These are phyloP conservation scores for Isatis lusitanica DNA, from an alignment of 441 rosid genomes.

Conservation along the genomic window DNA sequence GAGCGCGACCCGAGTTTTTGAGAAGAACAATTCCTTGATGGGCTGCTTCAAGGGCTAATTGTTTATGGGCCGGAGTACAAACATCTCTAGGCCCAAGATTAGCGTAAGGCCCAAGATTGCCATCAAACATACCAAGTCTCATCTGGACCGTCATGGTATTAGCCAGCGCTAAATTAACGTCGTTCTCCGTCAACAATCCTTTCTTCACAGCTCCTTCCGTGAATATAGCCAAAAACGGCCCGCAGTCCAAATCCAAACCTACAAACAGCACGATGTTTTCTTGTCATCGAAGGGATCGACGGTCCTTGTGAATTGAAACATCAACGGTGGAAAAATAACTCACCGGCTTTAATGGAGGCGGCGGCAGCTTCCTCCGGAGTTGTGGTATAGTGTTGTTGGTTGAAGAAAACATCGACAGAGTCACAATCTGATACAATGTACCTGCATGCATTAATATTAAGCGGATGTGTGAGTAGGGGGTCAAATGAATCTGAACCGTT, in stretches of 20 bases:
- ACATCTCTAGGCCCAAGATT: constrained; percentile 68
- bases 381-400: constrained; percentile 56
- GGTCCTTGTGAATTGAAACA: background rate
- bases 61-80: constrained; percentile 54
- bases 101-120: constrained; percentile 56
- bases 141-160: constrained; percentile 66
- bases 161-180: constrained; percentile 60
- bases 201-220: constrained; percentile 62
- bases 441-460: constrained; percentile 26
- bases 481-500: background rate
- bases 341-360: constrained; percentile 67
- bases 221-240: constrained; percentile 78
- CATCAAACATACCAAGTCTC: constrained; percentile 79
- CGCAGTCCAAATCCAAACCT: constrained; percentile 74
- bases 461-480: background rate
- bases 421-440: constrained; percentile 81
- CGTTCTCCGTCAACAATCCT: constrained; percentile 44
- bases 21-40: constrained; percentile 72
- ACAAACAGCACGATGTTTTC: background rate
- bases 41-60: constrained; percentile 70
- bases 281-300: background rate
- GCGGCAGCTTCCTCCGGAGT: constrained; percentile 79
- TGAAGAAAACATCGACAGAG: constrained; percentile 61
- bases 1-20: constrained; percentile 39
- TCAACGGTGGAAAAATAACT: background rate